These are phyloP conservation scores for Monosporozyma aerobia DNA, from an alignment of 805 yeast genomes.

Conservation along the genomic window DNA sequence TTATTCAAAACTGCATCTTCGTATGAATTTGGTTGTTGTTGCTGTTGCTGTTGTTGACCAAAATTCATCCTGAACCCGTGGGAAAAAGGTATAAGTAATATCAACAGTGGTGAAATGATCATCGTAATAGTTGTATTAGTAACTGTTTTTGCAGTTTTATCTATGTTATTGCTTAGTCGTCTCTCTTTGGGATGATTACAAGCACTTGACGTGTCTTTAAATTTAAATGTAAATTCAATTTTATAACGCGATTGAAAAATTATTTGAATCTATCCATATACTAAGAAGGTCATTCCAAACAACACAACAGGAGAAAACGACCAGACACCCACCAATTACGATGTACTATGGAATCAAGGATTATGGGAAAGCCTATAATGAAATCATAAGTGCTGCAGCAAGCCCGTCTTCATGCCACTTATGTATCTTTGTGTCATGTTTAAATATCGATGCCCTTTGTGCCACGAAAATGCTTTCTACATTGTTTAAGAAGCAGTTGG, in stretches of 20 bases:
- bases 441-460: slow-evolving; percentile 87
- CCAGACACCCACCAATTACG: neutral
- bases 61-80: neutral
- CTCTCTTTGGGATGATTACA: neutral
- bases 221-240: neutral
- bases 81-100: neutral
- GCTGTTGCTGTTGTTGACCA: slow-evolving; percentile 30
- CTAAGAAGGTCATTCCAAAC: neutral
- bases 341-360: slow-evolving; percentile 74
- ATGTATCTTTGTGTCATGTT: slow-evolving; percentile 80
- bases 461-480: slow-evolving; percentile 69
- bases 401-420: slow-evolving; percentile 90
- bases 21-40: slow-evolving; percentile 24
- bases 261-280: neutral
- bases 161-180: neutral
- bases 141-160: neutral
- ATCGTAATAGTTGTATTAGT: neutral
- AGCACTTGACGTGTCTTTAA: neutral
- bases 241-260: neutral
- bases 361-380: slow-evolving; percentile 58
- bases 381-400: slow-evolving; percentile 59
- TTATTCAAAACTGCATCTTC: slow-evolving; percentile 32
- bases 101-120: neutral
- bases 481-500: slow-evolving; percentile 67
- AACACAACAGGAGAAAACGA: neutral